Evolutionary conservation across 164 flowering plant species (phyloP), one percentile per base, ranked within the genome.

Genomic region (Magnolia kwangsiensis): DNA sequence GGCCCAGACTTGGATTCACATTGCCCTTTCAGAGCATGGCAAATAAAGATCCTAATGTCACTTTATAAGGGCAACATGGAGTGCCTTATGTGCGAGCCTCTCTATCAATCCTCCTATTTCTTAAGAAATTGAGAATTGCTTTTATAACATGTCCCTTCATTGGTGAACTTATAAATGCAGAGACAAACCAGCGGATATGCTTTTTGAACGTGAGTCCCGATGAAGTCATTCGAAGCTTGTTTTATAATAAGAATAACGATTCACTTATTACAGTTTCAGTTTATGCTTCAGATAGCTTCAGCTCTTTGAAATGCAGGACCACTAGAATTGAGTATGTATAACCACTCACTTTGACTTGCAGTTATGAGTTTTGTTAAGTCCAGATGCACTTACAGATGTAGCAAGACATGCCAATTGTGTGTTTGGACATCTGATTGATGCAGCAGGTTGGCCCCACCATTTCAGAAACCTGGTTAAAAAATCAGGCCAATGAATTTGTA

Each of bases 211-310:
- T 94, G 76, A 90, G 90, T 80, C 90, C 90, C 23, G 98, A 94
- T 79, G 99, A 96, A 87, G 99, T 94, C 8, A 96, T 96, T 68
- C 80, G 99, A 72, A 96, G 98, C 86, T 87, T 96, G 84, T 96
- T 96, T 74, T 96, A 93, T 80, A 94, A 96, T 75, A 96, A 96
- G 80, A 96, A 94, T 82, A 96, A 96, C 77, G 98, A 96, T 76
- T 96, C 98, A 8, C 94, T 94, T 66, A 96, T 96, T 83, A 96
- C 99, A 50, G 98, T 96, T 84, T 96, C 99, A 63, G 99, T 96
- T 70, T 96, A 96, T 88, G 99, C 98, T 72, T 96, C 99, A 45
- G 99, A 96, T 84, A 94, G 89, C 79, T 96, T 92, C 90, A 96
- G 99, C 77, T 96, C 98, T 23, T 85, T 96, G 85, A 96, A 93